These are phyloP conservation scores for Orbilia brochopaga DNA, from an alignment of 2,329 filamentous ascomycete species.

Conservation along the genomic window DNA sequence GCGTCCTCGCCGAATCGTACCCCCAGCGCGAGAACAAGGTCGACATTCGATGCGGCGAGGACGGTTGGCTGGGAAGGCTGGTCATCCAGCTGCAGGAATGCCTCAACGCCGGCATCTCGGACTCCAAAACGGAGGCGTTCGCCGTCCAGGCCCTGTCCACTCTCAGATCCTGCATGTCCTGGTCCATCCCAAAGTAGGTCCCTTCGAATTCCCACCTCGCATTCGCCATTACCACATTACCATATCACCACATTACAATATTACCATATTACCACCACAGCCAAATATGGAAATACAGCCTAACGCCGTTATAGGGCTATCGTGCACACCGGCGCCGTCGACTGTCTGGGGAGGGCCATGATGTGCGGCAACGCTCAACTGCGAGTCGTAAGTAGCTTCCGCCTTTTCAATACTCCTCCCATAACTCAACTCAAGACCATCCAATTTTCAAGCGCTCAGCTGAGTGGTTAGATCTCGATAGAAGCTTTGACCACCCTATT, in stretches of 20 bases:
- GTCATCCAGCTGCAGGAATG: conserved; percentile 76
- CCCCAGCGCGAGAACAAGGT: conserved; percentile 73
- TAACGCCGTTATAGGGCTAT: conserved; percentile 64
- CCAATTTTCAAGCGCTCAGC: conserved; percentile 7
- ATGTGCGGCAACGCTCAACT: conserved; percentile 73
- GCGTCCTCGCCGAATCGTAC: conserved; percentile 76
- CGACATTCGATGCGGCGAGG: conserved; percentile 75
- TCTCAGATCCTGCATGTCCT: conserved; percentile 78
- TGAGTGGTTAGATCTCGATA: conserved; percentile 68
- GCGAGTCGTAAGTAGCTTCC: conserved; percentile 67
- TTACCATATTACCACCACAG: conserved; percentile 1
- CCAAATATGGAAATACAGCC: not conserved
- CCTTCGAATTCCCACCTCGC: not conserved
- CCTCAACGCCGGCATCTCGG: conserved; percentile 69
- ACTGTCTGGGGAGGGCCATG: conserved; percentile 73
- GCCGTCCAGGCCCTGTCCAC: conserved; percentile 78
- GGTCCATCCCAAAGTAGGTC: conserved; percentile 75
- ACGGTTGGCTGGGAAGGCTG: conserved; percentile 85
- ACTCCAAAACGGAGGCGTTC: conserved; percentile 71
- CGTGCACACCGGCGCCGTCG: conserved; percentile 71
- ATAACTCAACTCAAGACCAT: too few relatives aligned
- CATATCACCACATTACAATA: not conserved
- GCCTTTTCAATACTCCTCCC: not conserved
- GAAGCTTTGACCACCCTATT: conserved; percentile 86
- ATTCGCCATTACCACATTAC: not conserved